Evolutionary conservation across 169 alveolate species (phyloP), one percentile per base, ranked within the genome.

Genomic region (Condylostoma magnum): DNA sequence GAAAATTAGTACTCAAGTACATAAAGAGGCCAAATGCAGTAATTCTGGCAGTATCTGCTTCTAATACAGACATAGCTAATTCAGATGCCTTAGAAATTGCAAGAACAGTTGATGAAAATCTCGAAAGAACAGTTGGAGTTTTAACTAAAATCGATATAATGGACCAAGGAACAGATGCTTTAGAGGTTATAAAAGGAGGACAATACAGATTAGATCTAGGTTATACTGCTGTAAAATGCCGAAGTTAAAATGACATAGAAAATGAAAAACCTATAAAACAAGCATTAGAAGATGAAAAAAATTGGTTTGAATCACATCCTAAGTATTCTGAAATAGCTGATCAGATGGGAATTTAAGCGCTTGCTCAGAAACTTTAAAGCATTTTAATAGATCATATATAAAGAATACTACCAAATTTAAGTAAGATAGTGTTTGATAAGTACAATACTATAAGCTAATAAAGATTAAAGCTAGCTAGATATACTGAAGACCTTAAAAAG

Each of bases 141-240:
- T 80, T 94, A 18, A 97, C 99, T 25, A 96, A 96, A 77, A 95
- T 98, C 30, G 99, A 98, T 88, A 93, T 98, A 54, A 97, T 97
- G 99, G 99, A 98, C 80, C 83, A 90, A 43, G 99, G 99, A 3
- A 94, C 99, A 0, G 98, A 97, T 82, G 99, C 99, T 0, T 90
- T 94, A 73, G 93, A 96, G 60, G 93, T 96, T 97, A 84, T 98
- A 18, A 76, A 89, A 75, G 98, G 98, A 33, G 97, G 96, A 71
- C 99, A 96, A 55, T 96, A 97, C 30, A 98, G 97, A 1, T 87
- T 98, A 12, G 79, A 97, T 81, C 85, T 98, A 31, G 99, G 99
- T 0, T 98, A 94, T 84, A 97, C 98, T 15, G 99, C 99, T 31
- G 98, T 97, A 4, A 94, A 96, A 60, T 93, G 92, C 68, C 82